Percentiles rank a stretch among this genome's conserved stretches.
These are phyloP conservation scores for Suaeda aralocaspica DNA, from an alignment of 148 eudicot genomes.

Conservation along the genomic window DNA sequence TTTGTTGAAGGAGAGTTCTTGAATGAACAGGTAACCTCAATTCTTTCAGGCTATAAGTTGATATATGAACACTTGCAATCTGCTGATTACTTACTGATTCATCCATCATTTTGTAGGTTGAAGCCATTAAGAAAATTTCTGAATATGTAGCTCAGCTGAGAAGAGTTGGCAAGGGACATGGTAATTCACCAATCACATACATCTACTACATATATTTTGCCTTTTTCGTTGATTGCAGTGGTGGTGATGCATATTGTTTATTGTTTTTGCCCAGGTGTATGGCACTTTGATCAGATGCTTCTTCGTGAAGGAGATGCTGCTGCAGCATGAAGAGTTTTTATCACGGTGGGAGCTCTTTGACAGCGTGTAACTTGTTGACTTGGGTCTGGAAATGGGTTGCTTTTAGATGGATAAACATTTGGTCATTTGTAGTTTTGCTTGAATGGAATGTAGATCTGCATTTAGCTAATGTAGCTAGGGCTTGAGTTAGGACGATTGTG, in stretches of 20 bases:
- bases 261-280: conserved; percentile 50
- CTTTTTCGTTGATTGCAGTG: not conserved
- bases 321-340: conserved; percentile 10
- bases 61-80: too few species aligned
- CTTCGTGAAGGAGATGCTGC: conserved; percentile 46
- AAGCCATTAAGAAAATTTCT: conserved; percentile 54
- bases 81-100: not conserved
- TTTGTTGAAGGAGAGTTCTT: conserved; percentile 55
- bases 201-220: not conserved
- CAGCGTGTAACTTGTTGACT: conserved; percentile 9
- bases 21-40: conserved; percentile 40
- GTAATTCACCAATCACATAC: conserved; percentile 23
- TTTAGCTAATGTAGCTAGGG: conserved; percentile 8
- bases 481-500: not conserved
- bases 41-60: not conserved
- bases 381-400: not conserved
- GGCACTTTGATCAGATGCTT: conserved; percentile 92
- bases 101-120: conserved; percentile 31
- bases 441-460: not conserved
- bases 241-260: not conserved
- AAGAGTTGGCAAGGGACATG: conserved; percentile 64
- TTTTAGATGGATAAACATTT: not conserved
- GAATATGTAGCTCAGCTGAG: conserved; percentile 60
- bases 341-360: not conserved
- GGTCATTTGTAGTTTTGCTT: not conserved